phyloP scores from a whole-genome alignment of 2,329 filamentous ascomycete genomes.

The Aspergillus felis region DNA sequence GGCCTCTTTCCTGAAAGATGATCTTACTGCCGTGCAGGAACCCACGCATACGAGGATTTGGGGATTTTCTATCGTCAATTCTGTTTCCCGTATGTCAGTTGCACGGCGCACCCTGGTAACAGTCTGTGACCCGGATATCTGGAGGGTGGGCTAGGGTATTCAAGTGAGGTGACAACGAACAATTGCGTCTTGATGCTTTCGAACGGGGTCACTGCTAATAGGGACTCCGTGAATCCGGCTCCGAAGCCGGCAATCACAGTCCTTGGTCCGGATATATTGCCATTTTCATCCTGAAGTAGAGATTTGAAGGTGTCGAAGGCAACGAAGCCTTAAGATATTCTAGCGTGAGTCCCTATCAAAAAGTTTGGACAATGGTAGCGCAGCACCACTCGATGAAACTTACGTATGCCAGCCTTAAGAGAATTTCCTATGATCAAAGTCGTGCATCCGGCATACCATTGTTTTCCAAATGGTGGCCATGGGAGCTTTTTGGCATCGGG shows the following conservation, averaged over 20 bases:
- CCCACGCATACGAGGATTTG: slow-evolving; percentile 80
- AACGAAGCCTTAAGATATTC: slow-evolving; percentile 65
- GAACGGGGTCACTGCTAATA: slow-evolving; percentile 91
- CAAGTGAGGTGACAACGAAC: slow-evolving; percentile 41
- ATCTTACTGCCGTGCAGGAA: slow-evolving; percentile 87
- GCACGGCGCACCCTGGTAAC: background rate
- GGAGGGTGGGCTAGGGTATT: background rate
- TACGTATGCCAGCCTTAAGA: slow-evolving; percentile 90
- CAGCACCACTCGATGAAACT: slow-evolving; percentile 29
- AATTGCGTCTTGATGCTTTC: slow-evolving; percentile 98
- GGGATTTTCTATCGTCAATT: slow-evolving; percentile 89
- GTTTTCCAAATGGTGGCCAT: slow-evolving; percentile 86
- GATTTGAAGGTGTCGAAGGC: slow-evolving; percentile 94
- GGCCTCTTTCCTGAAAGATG: slow-evolving; percentile 81
- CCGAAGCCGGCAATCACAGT: slow-evolving; percentile 94
- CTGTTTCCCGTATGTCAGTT: slow-evolving; percentile 39
- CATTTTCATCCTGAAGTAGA: slow-evolving; percentile 74
- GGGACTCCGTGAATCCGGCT: slow-evolving; percentile 87
- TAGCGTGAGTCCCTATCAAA: background rate
- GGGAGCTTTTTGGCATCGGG: slow-evolving; percentile 81
- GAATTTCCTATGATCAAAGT: slow-evolving; percentile 96
- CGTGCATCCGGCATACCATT: slow-evolving; percentile 98
- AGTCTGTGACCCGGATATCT: background rate
- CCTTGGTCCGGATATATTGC: slow-evolving; percentile 82
- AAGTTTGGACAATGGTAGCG: background rate